Evolutionary conservation across 2,329 filamentous ascomycete species (phyloP).

Genomic region (Diaporthe destruens): DNA sequence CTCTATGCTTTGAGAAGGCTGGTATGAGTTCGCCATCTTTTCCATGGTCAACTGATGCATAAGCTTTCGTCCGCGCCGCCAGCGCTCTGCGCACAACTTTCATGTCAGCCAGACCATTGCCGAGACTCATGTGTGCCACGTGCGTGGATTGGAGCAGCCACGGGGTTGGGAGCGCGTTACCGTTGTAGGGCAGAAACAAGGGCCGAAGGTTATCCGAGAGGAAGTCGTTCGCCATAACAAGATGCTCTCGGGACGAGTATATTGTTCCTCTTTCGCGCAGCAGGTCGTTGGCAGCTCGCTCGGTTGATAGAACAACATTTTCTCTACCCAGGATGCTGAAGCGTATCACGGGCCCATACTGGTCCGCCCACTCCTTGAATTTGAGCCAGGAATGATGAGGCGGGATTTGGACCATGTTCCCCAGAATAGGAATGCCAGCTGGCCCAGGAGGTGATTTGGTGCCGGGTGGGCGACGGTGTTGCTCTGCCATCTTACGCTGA

Average conservation of each 20-base stretch:
- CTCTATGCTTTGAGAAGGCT: constrained; percentile 13
- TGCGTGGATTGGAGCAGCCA: background rate
- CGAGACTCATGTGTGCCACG: background rate
- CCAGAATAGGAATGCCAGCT: background rate
- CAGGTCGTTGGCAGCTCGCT: constrained; percentile 8
- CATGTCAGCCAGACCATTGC: background rate
- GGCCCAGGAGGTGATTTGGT: background rate
- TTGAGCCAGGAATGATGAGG: constrained; percentile 14
- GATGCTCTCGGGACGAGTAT: constrained; percentile 7
- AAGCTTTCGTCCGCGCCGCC: background rate
- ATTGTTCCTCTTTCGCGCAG: constrained; percentile 2
- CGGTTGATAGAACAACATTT: constrained; percentile 11
- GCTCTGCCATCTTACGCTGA: background rate
- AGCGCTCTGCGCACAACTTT: background rate
- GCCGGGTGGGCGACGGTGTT: background rate
- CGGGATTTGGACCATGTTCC: constrained; percentile 6
- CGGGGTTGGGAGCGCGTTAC: background rate
- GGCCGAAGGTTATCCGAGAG: constrained; percentile 14
- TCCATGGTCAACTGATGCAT: constrained; percentile 13
- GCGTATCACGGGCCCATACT: background rate
- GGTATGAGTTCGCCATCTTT: constrained; percentile 7
- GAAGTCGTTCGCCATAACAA: background rate
- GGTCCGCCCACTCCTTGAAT: constrained; percentile 13
- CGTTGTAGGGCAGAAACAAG: background rate
- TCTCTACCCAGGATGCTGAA: constrained; percentile 2